phyloP scores from a whole-genome alignment of 257 asterid species.

The Rauvolfia tetraphylla region DNA sequence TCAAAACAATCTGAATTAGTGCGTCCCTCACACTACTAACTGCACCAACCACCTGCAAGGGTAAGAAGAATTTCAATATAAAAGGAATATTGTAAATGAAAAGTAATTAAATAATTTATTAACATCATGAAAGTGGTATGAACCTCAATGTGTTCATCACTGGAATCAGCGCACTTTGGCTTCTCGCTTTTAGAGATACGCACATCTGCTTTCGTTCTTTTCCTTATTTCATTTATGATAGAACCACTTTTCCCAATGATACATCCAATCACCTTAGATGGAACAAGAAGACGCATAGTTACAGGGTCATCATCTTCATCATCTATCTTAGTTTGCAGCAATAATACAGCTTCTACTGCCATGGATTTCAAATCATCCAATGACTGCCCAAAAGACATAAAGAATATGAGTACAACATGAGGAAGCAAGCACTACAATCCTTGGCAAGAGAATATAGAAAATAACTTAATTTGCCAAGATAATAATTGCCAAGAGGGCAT shows the following conservation, averaged over 20 bases:
- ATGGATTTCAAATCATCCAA: slow-evolving; percentile 78
- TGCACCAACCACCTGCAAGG: slow-evolving; percentile 63
- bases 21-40: slow-evolving; percentile 78
- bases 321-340: slow-evolving; percentile 84
- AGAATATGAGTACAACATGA: background rate
- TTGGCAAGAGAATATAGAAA: background rate
- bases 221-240: slow-evolving; percentile 79
- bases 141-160: slow-evolving; percentile 93
- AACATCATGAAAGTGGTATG: background rate
- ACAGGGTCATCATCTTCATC: slow-evolving; percentile 70
- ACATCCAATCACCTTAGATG: slow-evolving; percentile 85
- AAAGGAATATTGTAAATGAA: slow-evolving; percentile 7
- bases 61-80: slow-evolving; percentile 23
- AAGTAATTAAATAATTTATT: slow-evolving; percentile 3
- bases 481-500: background rate
- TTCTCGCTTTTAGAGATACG: slow-evolving; percentile 81
- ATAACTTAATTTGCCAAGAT: background rate
- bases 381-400: slow-evolving; percentile 18
- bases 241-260: slow-evolving; percentile 90
- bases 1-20: slow-evolving; percentile 77
- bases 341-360: slow-evolving; percentile 85
- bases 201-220: slow-evolving; percentile 77
- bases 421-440: background rate
- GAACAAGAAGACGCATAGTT: slow-evolving; percentile 73
- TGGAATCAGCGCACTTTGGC: slow-evolving; percentile 66